Evolutionary conservation across 2,329 filamentous ascomycete genomes (phyloP).

Genomic region (Aspergillus persii): DNA sequence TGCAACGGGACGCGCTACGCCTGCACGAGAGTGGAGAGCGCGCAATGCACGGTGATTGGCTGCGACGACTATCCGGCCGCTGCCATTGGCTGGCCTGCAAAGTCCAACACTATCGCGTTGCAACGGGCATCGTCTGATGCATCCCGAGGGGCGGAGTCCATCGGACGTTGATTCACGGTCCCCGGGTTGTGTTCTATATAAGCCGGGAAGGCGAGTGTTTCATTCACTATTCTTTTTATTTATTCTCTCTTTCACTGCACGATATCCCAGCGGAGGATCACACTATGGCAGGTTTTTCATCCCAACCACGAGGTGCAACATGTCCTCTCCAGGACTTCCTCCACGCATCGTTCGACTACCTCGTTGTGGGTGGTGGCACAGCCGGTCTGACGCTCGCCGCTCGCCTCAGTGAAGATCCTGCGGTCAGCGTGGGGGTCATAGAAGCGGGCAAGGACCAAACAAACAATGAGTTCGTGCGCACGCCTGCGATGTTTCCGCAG

Average conservation of each 20-base stretch:
- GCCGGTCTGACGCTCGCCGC: conserved; percentile 47
- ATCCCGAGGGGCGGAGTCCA: no score
- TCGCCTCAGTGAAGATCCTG: conserved; percentile 42
- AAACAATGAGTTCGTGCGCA: conserved; percentile 1
- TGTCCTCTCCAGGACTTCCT: conserved; percentile 5
- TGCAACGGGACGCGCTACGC: neutral
- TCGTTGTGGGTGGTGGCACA: conserved; percentile 54
- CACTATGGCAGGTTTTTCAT: neutral
- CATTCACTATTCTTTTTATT: no score
- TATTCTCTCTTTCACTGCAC: no score
- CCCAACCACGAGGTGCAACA: neutral
- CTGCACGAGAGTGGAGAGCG: neutral
- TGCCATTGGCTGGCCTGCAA: no score
- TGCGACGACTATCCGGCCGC: no score
- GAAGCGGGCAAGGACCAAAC: conserved; percentile 39
- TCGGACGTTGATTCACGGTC: no score
- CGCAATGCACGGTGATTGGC: conserved; percentile 5
- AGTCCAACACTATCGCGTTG: no score
- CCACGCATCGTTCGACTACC: conserved; percentile 18
- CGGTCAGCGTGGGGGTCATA: conserved; percentile 41
- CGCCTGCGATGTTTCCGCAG: conserved; percentile 1
- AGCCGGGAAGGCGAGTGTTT: no score
- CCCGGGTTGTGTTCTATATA: no score
- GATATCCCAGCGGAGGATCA: no score
- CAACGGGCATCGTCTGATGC: no score